These are phyloP conservation scores for Parietaria judaica DNA, from an alignment of 306 rosid species.

Conservation along the genomic window DNA sequence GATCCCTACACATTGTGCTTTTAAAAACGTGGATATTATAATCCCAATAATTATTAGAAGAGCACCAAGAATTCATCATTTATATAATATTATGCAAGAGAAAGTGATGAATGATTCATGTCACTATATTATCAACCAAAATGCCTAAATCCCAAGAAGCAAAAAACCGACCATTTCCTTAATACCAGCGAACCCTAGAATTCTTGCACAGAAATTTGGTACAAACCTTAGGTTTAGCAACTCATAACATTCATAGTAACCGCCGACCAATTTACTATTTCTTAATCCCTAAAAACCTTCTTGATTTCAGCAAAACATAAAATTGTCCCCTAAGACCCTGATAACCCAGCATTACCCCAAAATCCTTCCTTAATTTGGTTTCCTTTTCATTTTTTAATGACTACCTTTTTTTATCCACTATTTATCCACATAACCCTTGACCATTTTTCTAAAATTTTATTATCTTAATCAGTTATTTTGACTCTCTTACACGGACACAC, in stretches of 20 bases:
- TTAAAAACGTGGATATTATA: not conserved
- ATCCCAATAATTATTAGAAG: slow-evolving; percentile 3
- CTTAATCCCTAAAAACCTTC: slow-evolving; percentile 26
- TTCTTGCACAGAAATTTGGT: slow-evolving; percentile 14
- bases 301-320: slow-evolving; percentile 55
- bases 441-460: too few relatives aligned
- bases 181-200: slow-evolving; percentile 47
- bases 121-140: slow-evolving; percentile 16
- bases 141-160: slow-evolving; percentile 33
- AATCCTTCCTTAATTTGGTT: slow-evolving; percentile 15
- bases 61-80: not conserved
- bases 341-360: slow-evolving; percentile 8
- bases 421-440: too few relatives aligned
- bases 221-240: slow-evolving; percentile 22
- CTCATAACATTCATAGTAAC: slow-evolving; percentile 21
- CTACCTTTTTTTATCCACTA: not conserved
- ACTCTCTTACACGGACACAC: too few relatives aligned
- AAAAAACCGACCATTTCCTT: slow-evolving; percentile 67
- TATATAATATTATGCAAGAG: not conserved
- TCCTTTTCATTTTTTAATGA: not conserved
- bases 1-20: not conserved
- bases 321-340: slow-evolving; percentile 29
- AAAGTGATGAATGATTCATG: slow-evolving; percentile 13
- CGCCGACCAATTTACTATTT: slow-evolving; percentile 43
- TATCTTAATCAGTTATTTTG: too few relatives aligned